These are phyloP conservation scores for Cyberlindnera maritima DNA, from an alignment of 805 yeast species.

Conservation along the genomic window DNA sequence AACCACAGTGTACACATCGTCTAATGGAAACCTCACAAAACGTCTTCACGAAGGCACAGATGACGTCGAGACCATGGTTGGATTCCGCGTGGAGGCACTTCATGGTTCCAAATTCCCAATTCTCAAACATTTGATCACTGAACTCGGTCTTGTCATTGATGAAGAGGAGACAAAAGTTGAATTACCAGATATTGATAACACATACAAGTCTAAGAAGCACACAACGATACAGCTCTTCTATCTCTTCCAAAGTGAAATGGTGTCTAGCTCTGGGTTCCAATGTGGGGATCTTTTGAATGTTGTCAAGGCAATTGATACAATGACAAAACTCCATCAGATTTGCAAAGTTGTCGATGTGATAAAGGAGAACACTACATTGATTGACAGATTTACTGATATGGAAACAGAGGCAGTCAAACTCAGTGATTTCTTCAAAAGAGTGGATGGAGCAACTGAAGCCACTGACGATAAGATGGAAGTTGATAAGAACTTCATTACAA, in stretches of 20 bases:
- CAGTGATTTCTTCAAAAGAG: slow-evolving; percentile 8
- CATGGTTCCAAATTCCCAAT: slow-evolving; percentile 3
- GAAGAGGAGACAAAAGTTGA: not conserved
- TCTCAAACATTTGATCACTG: not conserved
- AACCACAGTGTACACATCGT: slow-evolving; percentile 2
- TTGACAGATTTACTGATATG: slow-evolving; percentile 16
- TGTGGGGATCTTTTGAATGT: slow-evolving; percentile 9
- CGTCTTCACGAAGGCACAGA: not conserved
- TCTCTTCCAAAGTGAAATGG: slow-evolving; percentile 10
- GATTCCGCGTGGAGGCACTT: slow-evolving; percentile 12
- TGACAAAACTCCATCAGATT: slow-evolving; percentile 2
- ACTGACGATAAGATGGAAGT: slow-evolving; percentile 4
- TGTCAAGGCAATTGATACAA: not conserved
- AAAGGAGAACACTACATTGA: slow-evolving; percentile 3
- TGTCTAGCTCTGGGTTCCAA: not conserved
- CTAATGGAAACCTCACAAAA: slow-evolving; percentile 1
- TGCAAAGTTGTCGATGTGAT: not conserved
- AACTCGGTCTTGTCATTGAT: slow-evolving; percentile 1
- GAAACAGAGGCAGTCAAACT: slow-evolving; percentile 14
- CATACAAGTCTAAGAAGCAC: slow-evolving; percentile 5
- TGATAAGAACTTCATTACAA: slow-evolving; percentile 2
- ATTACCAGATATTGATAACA: slow-evolving; percentile 9
- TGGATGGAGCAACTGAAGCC: not conserved
- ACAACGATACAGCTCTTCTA: slow-evolving; percentile 12
- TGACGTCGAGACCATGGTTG: slow-evolving; percentile 5